A percentile compares a stretch with the other conserved stretches of the same genome.
Evolutionary conservation across 345 rosid species (phyloP).

Genomic region (Arabidopsis arenosa): DNA sequence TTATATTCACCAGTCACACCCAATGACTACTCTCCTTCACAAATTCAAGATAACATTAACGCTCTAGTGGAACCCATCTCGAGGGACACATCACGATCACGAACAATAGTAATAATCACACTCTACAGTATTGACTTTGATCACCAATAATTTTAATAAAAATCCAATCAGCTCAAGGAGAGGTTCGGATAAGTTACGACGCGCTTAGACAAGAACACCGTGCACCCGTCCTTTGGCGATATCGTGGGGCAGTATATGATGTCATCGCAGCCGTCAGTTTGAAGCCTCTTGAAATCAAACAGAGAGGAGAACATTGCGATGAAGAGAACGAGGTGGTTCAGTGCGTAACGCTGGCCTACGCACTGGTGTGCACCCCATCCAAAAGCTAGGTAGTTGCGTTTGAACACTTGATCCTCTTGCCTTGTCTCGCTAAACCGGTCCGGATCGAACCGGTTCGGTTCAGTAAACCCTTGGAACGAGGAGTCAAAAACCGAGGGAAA

Average conservation of each 20-base stretch:
- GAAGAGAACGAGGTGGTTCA: slow-evolving; percentile 78
- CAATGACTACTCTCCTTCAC: not conserved
- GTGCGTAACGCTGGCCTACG: slow-evolving; percentile 85
- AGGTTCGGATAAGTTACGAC: slow-evolving; percentile 47
- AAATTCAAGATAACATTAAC: not conserved
- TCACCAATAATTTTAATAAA: not conserved
- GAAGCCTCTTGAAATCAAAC: slow-evolving; percentile 61
- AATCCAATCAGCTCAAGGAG: slow-evolving; percentile 30
- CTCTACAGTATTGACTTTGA: not conserved
- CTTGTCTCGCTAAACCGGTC: slow-evolving; percentile 68
- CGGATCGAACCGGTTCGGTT: slow-evolving; percentile 75
- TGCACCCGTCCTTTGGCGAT: slow-evolving; percentile 80
- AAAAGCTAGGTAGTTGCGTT: slow-evolving; percentile 65
- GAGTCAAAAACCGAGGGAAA: slow-evolving; percentile 85
- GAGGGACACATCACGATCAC: not conserved
- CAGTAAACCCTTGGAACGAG: slow-evolving; percentile 78
- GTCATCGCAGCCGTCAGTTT: slow-evolving; percentile 74
- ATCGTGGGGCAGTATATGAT: slow-evolving; percentile 78
- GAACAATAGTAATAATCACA: not conserved
- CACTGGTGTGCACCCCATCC: slow-evolving; percentile 94
- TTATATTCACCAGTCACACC: too few species aligned
- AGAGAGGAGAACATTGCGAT: slow-evolving; percentile 69
- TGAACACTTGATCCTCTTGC: slow-evolving; percentile 60
- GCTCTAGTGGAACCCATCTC: not conserved
- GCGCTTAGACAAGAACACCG: slow-evolving; percentile 59